phyloP scores from a whole-genome alignment of 75 land plant species.

The Chamaecyparis obtusa region DNA sequence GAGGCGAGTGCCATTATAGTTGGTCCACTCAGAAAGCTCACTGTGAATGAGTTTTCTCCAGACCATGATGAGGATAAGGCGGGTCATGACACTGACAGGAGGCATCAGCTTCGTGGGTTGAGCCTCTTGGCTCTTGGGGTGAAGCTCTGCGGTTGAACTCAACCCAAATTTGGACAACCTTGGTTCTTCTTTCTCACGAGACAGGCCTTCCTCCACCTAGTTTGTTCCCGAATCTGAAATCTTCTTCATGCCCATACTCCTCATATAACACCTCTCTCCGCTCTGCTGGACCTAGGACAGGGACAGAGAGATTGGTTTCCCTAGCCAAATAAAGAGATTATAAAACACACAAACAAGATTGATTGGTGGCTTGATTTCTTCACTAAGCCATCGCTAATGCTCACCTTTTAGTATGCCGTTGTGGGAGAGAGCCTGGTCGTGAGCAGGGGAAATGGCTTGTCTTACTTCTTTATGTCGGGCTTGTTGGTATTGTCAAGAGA shows the following conservation, averaged over 20 bases:
- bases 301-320: too few species aligned
- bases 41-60: conserved; percentile 85
- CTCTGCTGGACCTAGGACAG: background rate
- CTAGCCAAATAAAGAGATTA: too few species aligned
- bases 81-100: conserved; percentile 80
- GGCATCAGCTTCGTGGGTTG: conserved; percentile 55
- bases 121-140: conserved; percentile 41
- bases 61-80: conserved; percentile 85
- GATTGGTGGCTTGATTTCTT: too few species aligned
- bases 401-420: too few species aligned
- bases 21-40: too few species aligned
- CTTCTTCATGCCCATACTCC: conserved; percentile 31
- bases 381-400: too few species aligned
- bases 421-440: too few species aligned
- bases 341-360: too few species aligned
- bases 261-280: conserved; percentile 13
- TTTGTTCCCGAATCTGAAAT: conserved; percentile 58
- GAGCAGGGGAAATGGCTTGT: too few species aligned
- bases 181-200: conserved; percentile 37
- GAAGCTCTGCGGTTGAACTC: conserved; percentile 67
- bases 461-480: too few species aligned
- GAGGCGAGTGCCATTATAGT: too few species aligned
- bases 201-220: conserved; percentile 17
- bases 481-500: too few species aligned
- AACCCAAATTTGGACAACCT: conserved; percentile 45